These are phyloP conservation scores for Rhodotorula sp. DNA, from an alignment of 1,284 basidiomycete genomes.

Conservation along the genomic window DNA sequence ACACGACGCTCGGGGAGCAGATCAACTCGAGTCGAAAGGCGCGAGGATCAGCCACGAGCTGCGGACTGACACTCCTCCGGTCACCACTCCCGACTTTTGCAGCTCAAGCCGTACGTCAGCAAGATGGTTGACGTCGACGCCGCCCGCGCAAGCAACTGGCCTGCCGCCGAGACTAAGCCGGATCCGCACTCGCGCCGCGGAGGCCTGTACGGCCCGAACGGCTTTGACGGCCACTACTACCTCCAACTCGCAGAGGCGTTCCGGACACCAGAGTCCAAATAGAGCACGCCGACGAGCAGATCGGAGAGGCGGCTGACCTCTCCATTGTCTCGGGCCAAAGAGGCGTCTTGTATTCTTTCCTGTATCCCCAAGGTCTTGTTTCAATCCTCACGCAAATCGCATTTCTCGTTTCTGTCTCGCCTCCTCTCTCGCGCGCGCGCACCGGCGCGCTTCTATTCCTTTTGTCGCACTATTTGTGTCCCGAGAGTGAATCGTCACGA, in stretches of 20 bases:
- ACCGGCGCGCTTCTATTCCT: no score
- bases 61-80: background rate
- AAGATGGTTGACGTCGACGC: slow-evolving; percentile 33
- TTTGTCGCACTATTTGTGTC: no score
- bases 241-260: slow-evolving; percentile 40
- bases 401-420: background rate
- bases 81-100: background rate
- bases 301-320: background rate
- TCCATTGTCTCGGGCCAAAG: background rate
- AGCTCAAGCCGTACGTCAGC: slow-evolving; percentile 44
- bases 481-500: no score
- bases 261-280: background rate
- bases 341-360: background rate
- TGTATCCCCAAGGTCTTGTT: background rate
- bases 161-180: slow-evolving; percentile 39
- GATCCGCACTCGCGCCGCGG: slow-evolving; percentile 26
- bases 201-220: slow-evolving; percentile 38
- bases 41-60: no score
- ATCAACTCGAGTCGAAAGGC: no score
- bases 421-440: no score
- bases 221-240: slow-evolving; percentile 46
- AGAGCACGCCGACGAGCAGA: background rate
- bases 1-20: no score
- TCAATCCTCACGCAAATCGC: background rate
- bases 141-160: slow-evolving; percentile 35